These are phyloP conservation scores for Fraxinus cuspidata DNA, from an alignment of 257 asterid genomes.

Conservation along the genomic window DNA sequence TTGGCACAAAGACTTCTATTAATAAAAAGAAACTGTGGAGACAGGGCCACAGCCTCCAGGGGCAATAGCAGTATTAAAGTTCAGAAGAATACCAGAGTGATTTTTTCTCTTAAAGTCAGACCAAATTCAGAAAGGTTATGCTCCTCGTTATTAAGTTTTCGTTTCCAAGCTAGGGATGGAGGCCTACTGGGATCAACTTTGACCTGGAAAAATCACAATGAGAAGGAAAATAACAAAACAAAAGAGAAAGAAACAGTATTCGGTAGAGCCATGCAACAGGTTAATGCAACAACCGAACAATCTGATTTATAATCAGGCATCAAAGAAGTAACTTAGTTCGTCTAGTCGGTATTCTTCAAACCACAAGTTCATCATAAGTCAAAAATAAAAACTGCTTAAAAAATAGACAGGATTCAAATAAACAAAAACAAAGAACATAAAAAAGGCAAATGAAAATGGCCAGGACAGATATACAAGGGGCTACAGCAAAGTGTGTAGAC, in stretches of 20 bases:
- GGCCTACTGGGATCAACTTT: conserved; percentile 62
- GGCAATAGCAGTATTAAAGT: conserved; percentile 20
- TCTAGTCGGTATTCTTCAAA: neutral
- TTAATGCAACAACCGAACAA: conserved; percentile 7
- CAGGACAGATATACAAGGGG: neutral
- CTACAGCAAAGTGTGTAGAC: neutral
- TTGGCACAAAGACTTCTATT: conserved; percentile 12
- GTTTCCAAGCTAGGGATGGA: conserved; percentile 84
- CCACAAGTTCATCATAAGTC: neutral
- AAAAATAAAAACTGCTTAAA: neutral
- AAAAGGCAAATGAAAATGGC: neutral
- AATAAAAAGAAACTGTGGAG: conserved; percentile 20
- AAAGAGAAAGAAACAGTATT: conserved; percentile 8
- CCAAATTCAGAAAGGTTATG: conserved; percentile 61
- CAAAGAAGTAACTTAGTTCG: conserved; percentile 1
- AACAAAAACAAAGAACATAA: neutral
- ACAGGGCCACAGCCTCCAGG: neutral
- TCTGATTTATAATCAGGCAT: neutral
- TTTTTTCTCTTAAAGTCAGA: conserved; percentile 61
- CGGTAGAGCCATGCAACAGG: neutral
- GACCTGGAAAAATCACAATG: conserved; percentile 43
- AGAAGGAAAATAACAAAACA: conserved; percentile 3
- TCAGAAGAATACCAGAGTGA: conserved; percentile 62
- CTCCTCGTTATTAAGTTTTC: conserved; percentile 59
- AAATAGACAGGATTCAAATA: neutral